Percentiles rank a stretch among this genome's conserved stretches.
Evolutionary conservation across 345 rosid species (phyloP).

Genomic region (Salix viminalis): DNA sequence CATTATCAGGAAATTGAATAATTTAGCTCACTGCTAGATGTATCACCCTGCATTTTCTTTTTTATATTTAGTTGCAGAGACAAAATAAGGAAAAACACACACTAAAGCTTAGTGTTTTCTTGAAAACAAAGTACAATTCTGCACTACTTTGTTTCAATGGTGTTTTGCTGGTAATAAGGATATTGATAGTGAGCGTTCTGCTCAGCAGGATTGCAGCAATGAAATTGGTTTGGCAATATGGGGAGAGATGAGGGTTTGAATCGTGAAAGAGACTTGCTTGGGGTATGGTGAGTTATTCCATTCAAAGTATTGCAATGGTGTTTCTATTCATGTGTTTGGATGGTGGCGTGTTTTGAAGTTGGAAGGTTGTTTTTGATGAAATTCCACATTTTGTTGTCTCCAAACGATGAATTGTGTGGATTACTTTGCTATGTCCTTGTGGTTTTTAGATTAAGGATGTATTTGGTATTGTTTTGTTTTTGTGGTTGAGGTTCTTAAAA

Average conservation of each 20-base stretch:
- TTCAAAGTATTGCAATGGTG: not conserved
- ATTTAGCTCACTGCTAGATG: not conserved
- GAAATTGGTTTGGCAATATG: slow-evolving; percentile 94
- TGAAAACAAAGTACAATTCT: not conserved
- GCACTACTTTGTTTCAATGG: not conserved
- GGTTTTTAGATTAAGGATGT: no score
- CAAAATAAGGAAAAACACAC: not conserved
- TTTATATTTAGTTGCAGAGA: not conserved
- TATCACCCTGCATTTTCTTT: not conserved
- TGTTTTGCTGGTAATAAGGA: not conserved
- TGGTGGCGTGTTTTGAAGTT: not conserved
- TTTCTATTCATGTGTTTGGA: not conserved
- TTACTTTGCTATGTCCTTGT: no score
- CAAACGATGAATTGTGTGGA: not conserved
- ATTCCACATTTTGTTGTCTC: not conserved
- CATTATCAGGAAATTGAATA: not conserved
- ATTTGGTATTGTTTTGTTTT: no score
- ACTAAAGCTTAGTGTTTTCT: not conserved
- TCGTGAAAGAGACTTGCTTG: slow-evolving; percentile 97
- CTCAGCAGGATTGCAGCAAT: slow-evolving; percentile 72
- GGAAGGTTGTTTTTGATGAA: not conserved
- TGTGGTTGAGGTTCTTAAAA: no score
- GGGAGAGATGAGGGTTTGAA: slow-evolving; percentile 78
- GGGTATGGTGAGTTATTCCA: slow-evolving; percentile 73
- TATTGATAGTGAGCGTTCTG: slow-evolving; percentile 1